phyloP scores from a whole-genome alignment of 2,329 filamentous ascomycete species.

The Fusarium tanahbumbuense region DNA sequence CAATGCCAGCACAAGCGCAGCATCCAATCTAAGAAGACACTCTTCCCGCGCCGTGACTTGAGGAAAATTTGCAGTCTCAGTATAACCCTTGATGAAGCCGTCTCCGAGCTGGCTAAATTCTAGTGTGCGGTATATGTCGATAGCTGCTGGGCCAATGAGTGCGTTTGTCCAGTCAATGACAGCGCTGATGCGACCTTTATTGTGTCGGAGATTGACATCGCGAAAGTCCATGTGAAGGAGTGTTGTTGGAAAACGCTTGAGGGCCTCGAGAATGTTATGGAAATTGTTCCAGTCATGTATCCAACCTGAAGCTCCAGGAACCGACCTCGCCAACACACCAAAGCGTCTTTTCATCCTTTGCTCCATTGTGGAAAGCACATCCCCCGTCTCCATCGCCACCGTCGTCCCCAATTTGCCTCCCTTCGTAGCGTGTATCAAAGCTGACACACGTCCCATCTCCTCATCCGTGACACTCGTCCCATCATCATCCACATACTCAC shows the following conservation, averaged over 20 bases:
- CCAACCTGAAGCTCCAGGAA: background rate
- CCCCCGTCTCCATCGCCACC: background rate
- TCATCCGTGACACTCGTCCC: background rate
- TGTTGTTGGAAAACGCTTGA: slow-evolving; percentile 1
- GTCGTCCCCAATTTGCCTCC: rapidly evolving
- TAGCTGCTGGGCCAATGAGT: slow-evolving; percentile 2
- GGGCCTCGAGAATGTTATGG: background rate
- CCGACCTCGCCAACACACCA: background rate
- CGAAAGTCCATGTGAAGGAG: slow-evolving; percentile 26
- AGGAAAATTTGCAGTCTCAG: rapidly evolving
- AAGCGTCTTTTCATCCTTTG: slow-evolving; percentile 12
- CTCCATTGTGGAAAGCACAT: slow-evolving; percentile 1
- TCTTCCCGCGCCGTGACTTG: rapidly evolving
- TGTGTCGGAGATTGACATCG: slow-evolving; percentile 9
- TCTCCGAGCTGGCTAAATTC: slow-evolving; percentile 7
- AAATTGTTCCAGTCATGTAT: background rate
- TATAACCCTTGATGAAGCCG: background rate
- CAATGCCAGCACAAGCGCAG: slow-evolving; percentile 18
- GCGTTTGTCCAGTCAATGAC: slow-evolving; percentile 24
- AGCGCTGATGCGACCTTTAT: background rate
- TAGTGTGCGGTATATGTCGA: slow-evolving; percentile 15
- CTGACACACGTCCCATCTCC: slow-evolving; percentile 18
- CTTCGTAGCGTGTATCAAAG: background rate
- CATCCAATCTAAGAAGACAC: background rate
- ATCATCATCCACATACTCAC: slow-evolving; percentile 18